Percentiles rank a stretch among this genome's conserved stretches.
phyloP scores from a whole-genome alignment of 331 rosid genomes.

The Saraca asoca region DNA sequence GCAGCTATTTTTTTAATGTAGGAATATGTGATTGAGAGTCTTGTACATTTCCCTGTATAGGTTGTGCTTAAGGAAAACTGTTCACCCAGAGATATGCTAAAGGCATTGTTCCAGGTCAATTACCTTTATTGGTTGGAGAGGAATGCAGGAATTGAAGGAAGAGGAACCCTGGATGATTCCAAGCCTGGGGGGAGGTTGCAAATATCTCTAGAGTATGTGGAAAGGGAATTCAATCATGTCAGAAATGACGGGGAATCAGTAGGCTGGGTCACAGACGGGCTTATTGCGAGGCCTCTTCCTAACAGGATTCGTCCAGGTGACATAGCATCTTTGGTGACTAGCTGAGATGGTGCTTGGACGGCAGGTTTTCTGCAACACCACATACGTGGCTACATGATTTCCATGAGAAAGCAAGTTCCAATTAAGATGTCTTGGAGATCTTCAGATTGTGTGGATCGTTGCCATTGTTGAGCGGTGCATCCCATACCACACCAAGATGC shows the following conservation, averaged over 20 bases:
- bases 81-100: slow-evolving; percentile 81
- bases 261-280: slow-evolving; percentile 85
- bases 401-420: slow-evolving; percentile 20
- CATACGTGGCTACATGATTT: slow-evolving; percentile 30
- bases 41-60: too few relatives aligned
- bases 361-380: slow-evolving; percentile 30
- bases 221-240: slow-evolving; percentile 75
- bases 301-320: slow-evolving; percentile 54
- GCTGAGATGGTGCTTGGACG: slow-evolving; percentile 31
- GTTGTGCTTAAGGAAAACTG: slow-evolving; percentile 82
- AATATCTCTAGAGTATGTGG: slow-evolving; percentile 73
- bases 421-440: slow-evolving; percentile 17
- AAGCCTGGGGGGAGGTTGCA: slow-evolving; percentile 78
- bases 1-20: too few relatives aligned
- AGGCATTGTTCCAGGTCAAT: slow-evolving; percentile 85
- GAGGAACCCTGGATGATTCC: slow-evolving; percentile 62
- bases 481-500: slow-evolving; percentile 23
- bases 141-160: slow-evolving; percentile 73
- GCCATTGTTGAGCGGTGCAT: slow-evolving; percentile 19
- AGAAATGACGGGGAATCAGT: slow-evolving; percentile 67
- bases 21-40: too few relatives aligned
- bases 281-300: slow-evolving; percentile 84
- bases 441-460: slow-evolving; percentile 13
- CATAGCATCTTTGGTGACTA: slow-evolving; percentile 28
- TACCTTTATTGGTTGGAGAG: slow-evolving; percentile 87